phyloP scores from a whole-genome alignment of 2,329 filamentous ascomycete species.

The Chaetomium olivaceum region DNA sequence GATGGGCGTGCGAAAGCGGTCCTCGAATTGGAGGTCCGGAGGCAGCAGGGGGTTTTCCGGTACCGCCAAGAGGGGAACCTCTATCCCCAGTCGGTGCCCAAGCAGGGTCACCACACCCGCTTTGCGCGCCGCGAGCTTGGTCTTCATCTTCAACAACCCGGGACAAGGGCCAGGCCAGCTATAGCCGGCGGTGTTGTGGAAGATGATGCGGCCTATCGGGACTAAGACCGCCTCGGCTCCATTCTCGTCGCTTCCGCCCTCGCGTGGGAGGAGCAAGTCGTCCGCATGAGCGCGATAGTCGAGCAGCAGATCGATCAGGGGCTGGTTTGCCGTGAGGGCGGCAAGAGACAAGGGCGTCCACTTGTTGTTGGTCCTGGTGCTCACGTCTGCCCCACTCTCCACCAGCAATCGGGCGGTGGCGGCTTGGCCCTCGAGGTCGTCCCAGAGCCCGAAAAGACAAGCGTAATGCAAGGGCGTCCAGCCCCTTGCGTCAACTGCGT shows the following conservation, averaged over 20 bases:
- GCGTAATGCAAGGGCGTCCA: constrained; percentile 29
- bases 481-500: constrained; percentile 14
- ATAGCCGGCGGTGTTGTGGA: neutral
- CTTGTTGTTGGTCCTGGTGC: constrained; percentile 4
- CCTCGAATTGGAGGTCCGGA: neutral
- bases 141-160: neutral
- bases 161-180: neutral
- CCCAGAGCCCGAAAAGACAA: constrained; percentile 18
- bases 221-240: neutral
- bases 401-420: constrained; percentile 10
- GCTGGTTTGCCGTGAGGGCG: constrained; percentile 8
- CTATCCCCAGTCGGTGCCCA: neutral
- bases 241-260: too few species aligned
- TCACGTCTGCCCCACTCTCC: constrained; percentile 19
- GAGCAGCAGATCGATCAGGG: constrained; percentile 10
- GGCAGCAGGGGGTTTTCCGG: neutral
- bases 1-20: neutral
- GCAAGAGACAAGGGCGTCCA: constrained; percentile 24
- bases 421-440: neutral
- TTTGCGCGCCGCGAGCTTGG: neutral
- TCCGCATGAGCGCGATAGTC: constrained; percentile 3
- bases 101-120: neutral
- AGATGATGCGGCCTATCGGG: constrained; percentile 5
- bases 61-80: neutral
- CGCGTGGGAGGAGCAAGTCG: constrained; percentile 6